Evolutionary conservation across 306 rosid species (phyloP).

Genomic region (Quillaja saponaria): DNA sequence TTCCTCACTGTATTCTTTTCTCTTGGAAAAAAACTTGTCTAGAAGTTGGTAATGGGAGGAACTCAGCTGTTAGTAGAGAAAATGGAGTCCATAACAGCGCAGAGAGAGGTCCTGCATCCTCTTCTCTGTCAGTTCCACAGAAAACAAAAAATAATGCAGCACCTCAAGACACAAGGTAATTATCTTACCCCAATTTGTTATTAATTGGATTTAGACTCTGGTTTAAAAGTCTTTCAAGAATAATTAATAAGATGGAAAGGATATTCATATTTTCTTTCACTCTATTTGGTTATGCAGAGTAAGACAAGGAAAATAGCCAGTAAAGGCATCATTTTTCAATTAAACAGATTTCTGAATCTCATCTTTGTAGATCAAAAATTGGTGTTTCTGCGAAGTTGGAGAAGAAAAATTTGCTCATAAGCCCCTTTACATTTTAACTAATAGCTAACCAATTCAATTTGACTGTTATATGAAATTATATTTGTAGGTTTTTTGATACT

Average conservation of each 20-base stretch:
- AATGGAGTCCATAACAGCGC: constrained; percentile 49
- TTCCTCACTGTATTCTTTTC: constrained; percentile 13
- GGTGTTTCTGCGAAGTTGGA: neutral
- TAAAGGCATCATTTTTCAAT: constrained; percentile 6
- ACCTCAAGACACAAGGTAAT: constrained; percentile 51
- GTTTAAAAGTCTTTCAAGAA: neutral
- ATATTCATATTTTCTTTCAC: neutral
- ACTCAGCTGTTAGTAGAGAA: constrained; percentile 49
- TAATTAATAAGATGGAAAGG: constrained; percentile 22
- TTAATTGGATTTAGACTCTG: constrained; percentile 8
- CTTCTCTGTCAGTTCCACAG: constrained; percentile 39
- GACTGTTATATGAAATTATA: no score
- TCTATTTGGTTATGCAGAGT: constrained; percentile 12
- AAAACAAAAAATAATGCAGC: constrained; percentile 43
- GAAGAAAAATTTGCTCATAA: neutral
- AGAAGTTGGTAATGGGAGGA: constrained; percentile 65
- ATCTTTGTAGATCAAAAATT: neutral
- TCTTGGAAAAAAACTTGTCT: constrained; percentile 34
- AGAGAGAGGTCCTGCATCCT: constrained; percentile 45
- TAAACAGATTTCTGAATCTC: constrained; percentile 15
- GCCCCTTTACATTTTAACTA: no score
- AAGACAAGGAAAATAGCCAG: neutral
- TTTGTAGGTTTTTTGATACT: neutral
- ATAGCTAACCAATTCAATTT: no score
- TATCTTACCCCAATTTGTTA: neutral